Base-by-base conservation (phyloP, 75 land plant species). In the Larix kaempferi region DNA sequence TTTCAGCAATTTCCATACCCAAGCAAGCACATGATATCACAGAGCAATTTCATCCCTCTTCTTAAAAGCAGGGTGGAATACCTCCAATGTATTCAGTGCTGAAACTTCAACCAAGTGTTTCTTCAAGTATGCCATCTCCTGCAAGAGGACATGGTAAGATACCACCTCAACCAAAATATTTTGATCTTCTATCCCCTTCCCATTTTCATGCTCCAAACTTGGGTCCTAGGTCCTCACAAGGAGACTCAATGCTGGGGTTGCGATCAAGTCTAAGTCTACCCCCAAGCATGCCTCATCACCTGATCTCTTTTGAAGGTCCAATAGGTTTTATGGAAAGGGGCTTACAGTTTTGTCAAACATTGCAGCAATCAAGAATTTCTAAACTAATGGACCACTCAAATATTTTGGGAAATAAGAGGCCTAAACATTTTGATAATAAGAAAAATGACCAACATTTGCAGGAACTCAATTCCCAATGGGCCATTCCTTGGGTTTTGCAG, bases 101-200 rank as follows among this genome's bases (percentile, higher is more conserved):
- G 59, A 75, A 78, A 49, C 15, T 63, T 27, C 82, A 74, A 33
- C 59, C 71, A 1, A 74, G 54, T 77, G 66, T 59, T 59, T 73
- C 74, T 2, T 75, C 77, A 23, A 82, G 56, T n/a, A 55, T 74
- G 26, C 39, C 82, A 27, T 39, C 80, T 52, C 60, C 76, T 79
- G 84, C 79, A 16, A 86, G 74, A 57, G 86, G 74, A 39, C 78
- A 74, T 16, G 63, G 82, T 56, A 57, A 79, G 49, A 25, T 29
- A 56, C 81, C 75, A 71, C 61, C 73, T 75, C 75, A 37, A 57
- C 76, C n/a, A 11, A 26, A 61, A 75, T 39, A 26, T 73, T 81
- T 69, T 78, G 83, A 77, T 56, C 10, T 27, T 17, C 75, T 35
- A 11, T 27, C 76, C 23, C 72, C 72, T 19, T 29, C 72, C 21